Evolutionary conservation across 495 filamentous ascomycete genomes (phyloP).

Genomic region (Aspergillus saccharolyticus): DNA sequence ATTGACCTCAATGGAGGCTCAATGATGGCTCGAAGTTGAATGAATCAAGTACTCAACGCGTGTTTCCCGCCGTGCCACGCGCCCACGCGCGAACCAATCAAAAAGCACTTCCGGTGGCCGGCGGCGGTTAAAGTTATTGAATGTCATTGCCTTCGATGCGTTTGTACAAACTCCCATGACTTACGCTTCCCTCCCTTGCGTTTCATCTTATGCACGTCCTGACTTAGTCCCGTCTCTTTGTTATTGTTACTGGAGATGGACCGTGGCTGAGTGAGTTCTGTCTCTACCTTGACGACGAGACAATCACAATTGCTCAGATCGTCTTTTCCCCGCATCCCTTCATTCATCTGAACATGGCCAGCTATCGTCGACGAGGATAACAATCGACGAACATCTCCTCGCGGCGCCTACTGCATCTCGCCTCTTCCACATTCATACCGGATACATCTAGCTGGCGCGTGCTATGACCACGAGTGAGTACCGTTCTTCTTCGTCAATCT

Average conservation of each 20-base stretch:
- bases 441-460: neutral
- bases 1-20: neutral
- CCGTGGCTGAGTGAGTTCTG: neutral
- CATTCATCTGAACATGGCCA: constrained; percentile 15
- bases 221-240: neutral
- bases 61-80: constrained; percentile 8
- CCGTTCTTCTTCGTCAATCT: neutral
- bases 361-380: neutral
- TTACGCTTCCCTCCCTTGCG: constrained; percentile 1
- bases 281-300: too few species aligned
- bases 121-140: neutral
- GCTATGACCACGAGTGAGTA: constrained; percentile 25
- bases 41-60: neutral
- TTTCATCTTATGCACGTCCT: constrained; percentile 7
- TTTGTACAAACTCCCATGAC: too few species aligned
- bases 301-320: neutral
- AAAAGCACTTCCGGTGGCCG: neutral
- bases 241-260: neutral
- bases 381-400: neutral
- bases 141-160: too few species aligned
- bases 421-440: neutral
- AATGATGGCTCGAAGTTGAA: too few species aligned
- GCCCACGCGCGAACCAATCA: constrained; percentile 24
- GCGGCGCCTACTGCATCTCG: neutral
- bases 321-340: constrained; percentile 15